A percentile compares a stretch with the other conserved stretches of the same genome.
Evolutionary conservation across 306 rosid species (phyloP).

Genomic region (Crotalaria pallida): DNA sequence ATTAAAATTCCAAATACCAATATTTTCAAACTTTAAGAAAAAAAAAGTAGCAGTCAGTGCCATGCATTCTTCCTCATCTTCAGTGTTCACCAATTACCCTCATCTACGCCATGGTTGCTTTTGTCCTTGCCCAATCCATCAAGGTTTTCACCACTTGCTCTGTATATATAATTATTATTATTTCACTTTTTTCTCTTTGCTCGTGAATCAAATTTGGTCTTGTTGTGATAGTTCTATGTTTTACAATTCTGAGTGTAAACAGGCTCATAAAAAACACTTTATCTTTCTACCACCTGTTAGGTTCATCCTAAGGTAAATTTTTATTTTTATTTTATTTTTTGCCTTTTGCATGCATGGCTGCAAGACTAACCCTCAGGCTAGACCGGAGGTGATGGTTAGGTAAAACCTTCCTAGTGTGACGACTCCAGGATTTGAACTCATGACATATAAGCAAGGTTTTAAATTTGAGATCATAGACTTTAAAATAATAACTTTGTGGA

Average conservation of each 20-base stretch:
- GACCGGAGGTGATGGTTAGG: too few species aligned
- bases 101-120: conserved; percentile 58
- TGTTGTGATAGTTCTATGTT: background rate
- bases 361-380: too few species aligned
- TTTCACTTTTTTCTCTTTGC: conserved; percentile 9
- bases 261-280: background rate
- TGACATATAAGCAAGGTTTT: too few species aligned
- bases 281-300: background rate
- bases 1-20: background rate
- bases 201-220: background rate
- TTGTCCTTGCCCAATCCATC: conserved; percentile 55
- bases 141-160: conserved; percentile 70
- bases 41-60: background rate
- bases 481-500: too few species aligned
- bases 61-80: conserved; percentile 38
- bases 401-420: too few species aligned
- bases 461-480: too few species aligned
- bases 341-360: too few species aligned
- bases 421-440: too few species aligned
- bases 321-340: too few species aligned
- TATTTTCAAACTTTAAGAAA: background rate
- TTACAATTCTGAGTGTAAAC: background rate
- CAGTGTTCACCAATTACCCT: conserved; percentile 66
- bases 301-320: background rate
- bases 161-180: background rate